A percentile compares a stretch with the other conserved stretches of the same genome.
Conservation (phyloP, 2,329 filamentous ascomycete genomes). For the Cladophialophora carrionii region DNA sequence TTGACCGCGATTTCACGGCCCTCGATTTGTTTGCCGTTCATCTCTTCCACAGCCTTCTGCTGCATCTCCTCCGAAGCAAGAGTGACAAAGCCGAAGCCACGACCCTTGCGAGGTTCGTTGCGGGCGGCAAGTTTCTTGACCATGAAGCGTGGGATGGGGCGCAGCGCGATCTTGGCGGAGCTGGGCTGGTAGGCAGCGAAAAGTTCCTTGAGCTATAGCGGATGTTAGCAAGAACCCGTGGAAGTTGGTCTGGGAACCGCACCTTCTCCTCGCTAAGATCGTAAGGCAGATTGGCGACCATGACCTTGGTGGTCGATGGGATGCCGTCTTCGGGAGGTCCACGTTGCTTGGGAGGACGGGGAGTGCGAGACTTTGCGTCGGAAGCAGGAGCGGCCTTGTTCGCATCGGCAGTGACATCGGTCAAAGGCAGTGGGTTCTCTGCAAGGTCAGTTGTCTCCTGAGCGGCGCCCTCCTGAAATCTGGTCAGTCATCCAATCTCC, state of each 20-base stretch:
- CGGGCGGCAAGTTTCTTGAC: slow-evolving; percentile 99
- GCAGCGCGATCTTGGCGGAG: slow-evolving; percentile 97
- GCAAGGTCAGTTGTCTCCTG: slow-evolving; percentile 51
- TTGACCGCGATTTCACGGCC: slow-evolving; percentile 99
- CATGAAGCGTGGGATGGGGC: slow-evolving; percentile 99
- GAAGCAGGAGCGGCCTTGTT: slow-evolving; percentile 43
- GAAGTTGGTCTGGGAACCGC: slow-evolving; percentile 42
- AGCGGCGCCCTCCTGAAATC: slow-evolving; percentile 39
- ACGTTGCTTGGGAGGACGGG: slow-evolving; percentile 73
- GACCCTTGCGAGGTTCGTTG: slow-evolving; percentile 97
- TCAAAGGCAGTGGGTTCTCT: slow-evolving; percentile 59
- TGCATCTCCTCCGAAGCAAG: slow-evolving; percentile 93
- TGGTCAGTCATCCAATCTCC: slow-evolving; percentile 15
- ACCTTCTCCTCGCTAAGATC: slow-evolving; percentile 98
- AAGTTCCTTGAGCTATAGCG: slow-evolving; percentile 85
- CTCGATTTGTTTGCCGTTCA: slow-evolving; percentile 99
- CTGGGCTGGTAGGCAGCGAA: slow-evolving; percentile 90
- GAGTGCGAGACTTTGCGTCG: slow-evolving; percentile 50
- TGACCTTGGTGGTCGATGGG: slow-evolving; percentile 99
- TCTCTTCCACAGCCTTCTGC: slow-evolving; percentile 94
- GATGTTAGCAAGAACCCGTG: slow-evolving; percentile 31
- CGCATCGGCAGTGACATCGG: slow-evolving; percentile 60
- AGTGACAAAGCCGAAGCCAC: slow-evolving; percentile 97
- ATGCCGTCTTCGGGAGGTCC: slow-evolving; percentile 96
- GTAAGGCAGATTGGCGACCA: slow-evolving; percentile 99